These are phyloP conservation scores for Thermoascus crustaceus DNA, from an alignment of 2,329 filamentous ascomycete genomes.

Conservation along the genomic window DNA sequence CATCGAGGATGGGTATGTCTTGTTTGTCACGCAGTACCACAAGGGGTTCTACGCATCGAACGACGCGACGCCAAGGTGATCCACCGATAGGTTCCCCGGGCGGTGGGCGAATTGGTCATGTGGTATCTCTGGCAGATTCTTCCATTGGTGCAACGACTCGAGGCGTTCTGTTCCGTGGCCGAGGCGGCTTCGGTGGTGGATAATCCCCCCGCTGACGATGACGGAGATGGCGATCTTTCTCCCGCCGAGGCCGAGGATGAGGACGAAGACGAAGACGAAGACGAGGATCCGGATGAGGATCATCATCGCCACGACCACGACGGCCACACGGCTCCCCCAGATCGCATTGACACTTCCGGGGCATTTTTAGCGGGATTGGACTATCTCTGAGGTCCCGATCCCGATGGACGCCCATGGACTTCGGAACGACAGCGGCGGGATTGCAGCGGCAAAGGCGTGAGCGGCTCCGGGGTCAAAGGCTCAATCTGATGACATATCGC, in stretches of 20 bases:
- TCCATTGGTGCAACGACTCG: not conserved
- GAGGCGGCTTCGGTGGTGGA: too few species aligned
- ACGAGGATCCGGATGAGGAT: too few species aligned
- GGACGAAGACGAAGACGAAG: too few species aligned
- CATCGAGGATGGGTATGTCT: constrained; percentile 7
- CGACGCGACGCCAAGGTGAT: constrained; percentile 8
- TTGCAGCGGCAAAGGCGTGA: not conserved
- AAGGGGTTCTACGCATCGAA: constrained; percentile 8
- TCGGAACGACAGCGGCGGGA: not conserved
- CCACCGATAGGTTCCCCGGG: constrained; percentile 5
- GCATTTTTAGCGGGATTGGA: too few species aligned
- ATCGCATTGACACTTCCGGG: too few species aligned
- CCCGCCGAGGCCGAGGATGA: too few species aligned
- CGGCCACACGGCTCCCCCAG: too few species aligned
- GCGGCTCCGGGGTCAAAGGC: not conserved
- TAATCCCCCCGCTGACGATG: too few species aligned
- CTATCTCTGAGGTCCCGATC: not conserved
- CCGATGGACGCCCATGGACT: not conserved
- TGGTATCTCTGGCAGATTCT: constrained; percentile 8
- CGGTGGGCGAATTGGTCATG: constrained; percentile 8
- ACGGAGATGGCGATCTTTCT: too few species aligned
- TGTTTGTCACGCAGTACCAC: constrained; percentile 6
- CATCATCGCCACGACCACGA: too few species aligned
- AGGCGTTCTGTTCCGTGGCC: too few species aligned
- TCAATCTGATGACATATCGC: not conserved